phyloP scores from a whole-genome alignment of 345 rosid species.

The Raphanus raphanistrum region DNA sequence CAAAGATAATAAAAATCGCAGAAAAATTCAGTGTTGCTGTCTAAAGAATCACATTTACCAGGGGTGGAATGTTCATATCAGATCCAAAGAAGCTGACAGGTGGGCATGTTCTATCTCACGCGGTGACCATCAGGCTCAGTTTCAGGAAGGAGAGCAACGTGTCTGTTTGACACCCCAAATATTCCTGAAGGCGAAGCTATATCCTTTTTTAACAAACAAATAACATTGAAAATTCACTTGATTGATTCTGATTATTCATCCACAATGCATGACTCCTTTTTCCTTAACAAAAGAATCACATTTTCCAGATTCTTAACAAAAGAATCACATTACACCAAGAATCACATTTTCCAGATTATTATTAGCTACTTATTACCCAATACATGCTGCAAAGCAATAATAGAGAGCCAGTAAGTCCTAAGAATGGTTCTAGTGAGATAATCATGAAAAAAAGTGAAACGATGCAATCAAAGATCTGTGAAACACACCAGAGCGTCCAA shows the following conservation, averaged over 20 bases:
- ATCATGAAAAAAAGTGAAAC: not conserved
- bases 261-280: constrained; percentile 16
- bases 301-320: constrained; percentile 77
- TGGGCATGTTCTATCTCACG: constrained; percentile 88
- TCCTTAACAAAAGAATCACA: constrained; percentile 53
- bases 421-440: not conserved
- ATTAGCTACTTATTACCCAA: constrained; percentile 14
- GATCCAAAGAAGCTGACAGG: constrained; percentile 92
- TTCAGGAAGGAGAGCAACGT: constrained; percentile 87
- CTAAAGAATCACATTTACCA: too few relatives aligned
- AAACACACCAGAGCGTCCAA: not conserved
- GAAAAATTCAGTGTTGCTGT: constrained; percentile 61
- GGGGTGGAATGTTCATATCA: constrained; percentile 79
- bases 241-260: not conserved
- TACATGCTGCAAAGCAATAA: not conserved
- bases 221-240: not conserved
- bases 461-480: constrained; percentile 16
- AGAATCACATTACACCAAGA: constrained; percentile 55
- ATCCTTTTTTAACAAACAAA: constrained; percentile 53
- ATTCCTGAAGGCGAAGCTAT: constrained; percentile 92
- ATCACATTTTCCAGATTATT: constrained; percentile 64
- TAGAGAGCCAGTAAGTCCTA: not conserved
- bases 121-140: constrained; percentile 80
- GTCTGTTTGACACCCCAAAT: constrained; percentile 93
- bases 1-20: not conserved